A percentile compares a stretch with the other conserved stretches of the same genome.
These are phyloP conservation scores for Acarospora socialis DNA, from an alignment of 2,329 filamentous ascomycete species.

Conservation along the genomic window DNA sequence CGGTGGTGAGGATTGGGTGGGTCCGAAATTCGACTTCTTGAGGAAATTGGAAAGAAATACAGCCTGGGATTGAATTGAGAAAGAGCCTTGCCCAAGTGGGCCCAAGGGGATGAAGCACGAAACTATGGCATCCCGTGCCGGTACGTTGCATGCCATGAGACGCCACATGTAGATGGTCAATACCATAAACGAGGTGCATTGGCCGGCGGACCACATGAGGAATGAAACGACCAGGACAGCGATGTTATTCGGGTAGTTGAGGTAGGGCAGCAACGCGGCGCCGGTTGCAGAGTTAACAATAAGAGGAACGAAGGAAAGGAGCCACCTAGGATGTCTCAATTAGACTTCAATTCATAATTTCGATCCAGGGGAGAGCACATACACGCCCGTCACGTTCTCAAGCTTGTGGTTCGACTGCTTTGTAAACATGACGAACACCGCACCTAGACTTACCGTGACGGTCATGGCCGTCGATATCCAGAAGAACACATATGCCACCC, in stretches of 20 bases:
- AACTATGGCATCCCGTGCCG: slow-evolving; percentile 7
- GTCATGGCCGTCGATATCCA: slow-evolving; percentile 15
- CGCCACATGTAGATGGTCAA: slow-evolving; percentile 11
- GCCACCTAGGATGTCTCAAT: slow-evolving; percentile 8
- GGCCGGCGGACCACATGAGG: slow-evolving; percentile 10
- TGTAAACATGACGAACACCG: slow-evolving; percentile 12
- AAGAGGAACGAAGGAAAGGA: slow-evolving; percentile 11
- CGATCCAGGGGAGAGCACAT: slow-evolving; percentile 5
- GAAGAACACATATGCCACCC: slow-evolving; percentile 14
- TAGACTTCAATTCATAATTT: not conserved
- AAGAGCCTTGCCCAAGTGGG: slow-evolving; percentile 13
- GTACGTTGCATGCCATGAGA: slow-evolving; percentile 8
- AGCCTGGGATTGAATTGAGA: slow-evolving; percentile 12
- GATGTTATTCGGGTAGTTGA: slow-evolving; percentile 6
- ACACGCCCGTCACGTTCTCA: slow-evolving; percentile 13
- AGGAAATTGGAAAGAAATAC: slow-evolving; percentile 13
- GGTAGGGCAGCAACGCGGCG: slow-evolving; percentile 7
- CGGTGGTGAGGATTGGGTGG: slow-evolving; percentile 10
- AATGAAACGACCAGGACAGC: slow-evolving; percentile 10
- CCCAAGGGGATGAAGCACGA: slow-evolving; percentile 11
- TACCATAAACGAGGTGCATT: slow-evolving; percentile 6
- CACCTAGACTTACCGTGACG: slow-evolving; percentile 10
- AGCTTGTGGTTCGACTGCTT: slow-evolving; percentile 12
- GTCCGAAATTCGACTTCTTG: slow-evolving; percentile 8
- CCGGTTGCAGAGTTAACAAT: slow-evolving; percentile 11